A percentile compares a stretch with the other conserved stretches of the same genome.
phyloP scores from a whole-genome alignment of 768 basidiomycete species.

The Pseudohyphozyma bogoriensis region DNA sequence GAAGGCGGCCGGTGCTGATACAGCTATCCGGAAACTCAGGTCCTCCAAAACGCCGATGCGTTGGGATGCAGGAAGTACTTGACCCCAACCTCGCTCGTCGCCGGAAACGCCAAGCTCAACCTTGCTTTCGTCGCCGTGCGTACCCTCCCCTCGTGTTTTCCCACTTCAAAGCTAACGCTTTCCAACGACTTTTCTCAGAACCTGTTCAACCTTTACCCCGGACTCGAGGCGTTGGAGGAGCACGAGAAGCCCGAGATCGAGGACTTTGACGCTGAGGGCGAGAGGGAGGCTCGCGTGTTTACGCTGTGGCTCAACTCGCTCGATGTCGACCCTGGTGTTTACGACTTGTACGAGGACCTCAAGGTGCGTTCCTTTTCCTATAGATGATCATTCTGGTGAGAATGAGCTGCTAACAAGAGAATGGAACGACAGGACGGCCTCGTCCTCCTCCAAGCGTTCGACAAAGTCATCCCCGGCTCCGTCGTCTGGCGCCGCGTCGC shows the following conservation, averaged over 20 bases:
- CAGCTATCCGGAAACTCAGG: slow-evolving; percentile 39
- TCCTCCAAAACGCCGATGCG: slow-evolving; percentile 81
- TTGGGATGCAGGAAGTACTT: slow-evolving; percentile 96
- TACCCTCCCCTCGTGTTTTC: too few relatives aligned
- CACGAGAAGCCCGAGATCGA: slow-evolving; percentile 88
- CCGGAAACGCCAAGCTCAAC: slow-evolving; percentile 94
- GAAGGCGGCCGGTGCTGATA: too few relatives aligned
- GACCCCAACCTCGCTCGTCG: slow-evolving; percentile 76
- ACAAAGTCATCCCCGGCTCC: slow-evolving; percentile 83
- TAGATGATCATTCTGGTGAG: too few relatives aligned
- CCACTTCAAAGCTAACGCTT: too few relatives aligned
- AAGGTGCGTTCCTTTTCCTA: slow-evolving; percentile 44
- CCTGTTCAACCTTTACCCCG: slow-evolving; percentile 95
- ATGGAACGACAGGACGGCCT: slow-evolving; percentile 52
- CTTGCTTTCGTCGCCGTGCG: slow-evolving; percentile 95
- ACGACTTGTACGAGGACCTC: slow-evolving; percentile 92
- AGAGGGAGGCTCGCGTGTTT: slow-evolving; percentile 94
- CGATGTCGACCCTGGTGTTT: slow-evolving; percentile 90
- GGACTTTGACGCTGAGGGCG: slow-evolving; percentile 98
- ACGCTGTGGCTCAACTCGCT: slow-evolving; percentile 97
- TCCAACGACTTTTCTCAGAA: too few relatives aligned
- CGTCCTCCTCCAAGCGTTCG: slow-evolving; percentile 87
- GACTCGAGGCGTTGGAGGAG: slow-evolving; percentile 84
- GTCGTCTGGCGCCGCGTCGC: slow-evolving; percentile 95
- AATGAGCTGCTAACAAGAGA: neutral